phyloP scores from a whole-genome alignment of 108 stramenopile species.

The Fragilariopsis cylindrus region DNA sequence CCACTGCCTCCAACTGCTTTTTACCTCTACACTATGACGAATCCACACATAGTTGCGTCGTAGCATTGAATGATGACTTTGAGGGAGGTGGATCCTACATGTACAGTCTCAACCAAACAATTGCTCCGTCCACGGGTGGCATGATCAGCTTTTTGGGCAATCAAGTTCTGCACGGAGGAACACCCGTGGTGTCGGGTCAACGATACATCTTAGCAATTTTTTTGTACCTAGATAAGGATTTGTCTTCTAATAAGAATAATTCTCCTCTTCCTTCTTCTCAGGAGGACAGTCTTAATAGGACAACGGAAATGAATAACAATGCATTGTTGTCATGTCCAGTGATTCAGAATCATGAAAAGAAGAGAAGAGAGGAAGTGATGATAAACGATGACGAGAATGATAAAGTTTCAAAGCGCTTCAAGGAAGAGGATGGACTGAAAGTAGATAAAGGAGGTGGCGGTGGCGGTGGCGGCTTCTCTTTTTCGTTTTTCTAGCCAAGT shows the following conservation, averaged over 20 bases:
- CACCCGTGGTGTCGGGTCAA: slow-evolving; percentile 33
- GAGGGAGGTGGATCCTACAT: slow-evolving; percentile 89
- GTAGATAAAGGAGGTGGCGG: not conserved
- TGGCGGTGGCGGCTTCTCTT: not conserved
- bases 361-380: not conserved
- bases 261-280: not conserved
- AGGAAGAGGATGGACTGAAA: slow-evolving; percentile 3
- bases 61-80: slow-evolving; percentile 83
- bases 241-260: not conserved
- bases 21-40: slow-evolving; percentile 92
- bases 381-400: not conserved
- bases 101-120: slow-evolving; percentile 19
- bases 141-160: slow-evolving; percentile 49
- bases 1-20: slow-evolving; percentile 40
- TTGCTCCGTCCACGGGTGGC: slow-evolving; percentile 17
- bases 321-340: not conserved
- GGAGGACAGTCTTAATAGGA: not conserved
- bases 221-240: slow-evolving; percentile 39
- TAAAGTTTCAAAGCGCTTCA: not conserved
- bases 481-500: slow-evolving; percentile 8
- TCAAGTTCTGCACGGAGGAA: slow-evolving; percentile 42
- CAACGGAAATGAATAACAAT: not conserved
- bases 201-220: slow-evolving; percentile 50
- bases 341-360: not conserved
- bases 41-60: slow-evolving; percentile 86